Evolutionary conservation across 495 filamentous ascomycete species (phyloP), one percentile per base, ranked within the genome.

Genomic region (Pyronema domesticum): DNA sequence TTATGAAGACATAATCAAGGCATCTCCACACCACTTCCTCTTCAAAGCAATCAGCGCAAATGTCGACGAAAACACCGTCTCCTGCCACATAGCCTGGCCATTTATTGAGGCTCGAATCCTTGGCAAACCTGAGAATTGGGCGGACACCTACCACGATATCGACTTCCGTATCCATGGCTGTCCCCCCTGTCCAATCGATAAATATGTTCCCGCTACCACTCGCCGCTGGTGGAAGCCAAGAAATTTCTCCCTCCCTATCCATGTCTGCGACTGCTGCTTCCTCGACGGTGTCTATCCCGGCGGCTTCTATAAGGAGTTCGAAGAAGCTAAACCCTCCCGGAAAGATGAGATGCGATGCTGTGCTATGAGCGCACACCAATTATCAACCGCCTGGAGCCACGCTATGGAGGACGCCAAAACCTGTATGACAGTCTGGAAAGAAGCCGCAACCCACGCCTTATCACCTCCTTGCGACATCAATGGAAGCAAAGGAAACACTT

Each of bases 191-290:
- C 52, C 52, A 3, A 14, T 19, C 1, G 42, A 54, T 30, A 35
- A 39, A n/a, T n/a, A 46, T 5, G 30, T 54, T 23, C 8, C 15
- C 3, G 52, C 45, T 36, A 45, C 19, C 7, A 19, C 9, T 36
- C 52, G 42, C 9, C 52, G 18, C 14, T 54, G 52, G 52, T 54
- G 39, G 40, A 54, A 46, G 35, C 40, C 40, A 11, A 34, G 35
- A 13, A 34, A 30, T 34, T 9, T 42, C 11, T 9, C 9, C 9
- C n/a, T 30, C n/a, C 52, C 52, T 8, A n/a, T 54, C 33, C 34
- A 45, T 18, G 37, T 54, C 19, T 54, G 52, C 52, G 52, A 54
- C 7, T 34, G 30, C n/a, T 54, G 52, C 37, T 54, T 46, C 43
- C 46, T 39, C n/a, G 52, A 54, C 18, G 52, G 52, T 9, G 19